Evolutionary conservation across 805 yeast species (phyloP), one percentile per base, ranked within the genome.

Genomic region (Yueomyces sp.): DNA sequence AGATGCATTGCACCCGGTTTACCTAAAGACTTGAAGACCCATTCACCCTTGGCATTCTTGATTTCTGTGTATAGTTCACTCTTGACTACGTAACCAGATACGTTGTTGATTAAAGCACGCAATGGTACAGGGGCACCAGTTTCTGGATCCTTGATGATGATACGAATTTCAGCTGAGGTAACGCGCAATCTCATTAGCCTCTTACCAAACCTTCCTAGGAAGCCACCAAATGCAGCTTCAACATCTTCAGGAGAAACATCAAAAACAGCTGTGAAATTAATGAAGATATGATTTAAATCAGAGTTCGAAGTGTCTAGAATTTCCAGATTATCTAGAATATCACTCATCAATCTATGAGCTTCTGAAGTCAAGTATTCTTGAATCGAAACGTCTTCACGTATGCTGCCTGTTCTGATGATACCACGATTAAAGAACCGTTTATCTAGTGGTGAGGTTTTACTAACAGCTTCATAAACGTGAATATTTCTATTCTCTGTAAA

Each of bases 401-500:
- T 83, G 45, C 88, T 80, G 47, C 96, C 97, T 33, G 98, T 94
- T 64, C 98, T 79, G 46, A 92, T 86, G 50, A 92, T 85, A 68
- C 97, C 97, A 68, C 99, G 80, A 26, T 95, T 88, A 67, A 94
- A 92, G 72, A 79, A 92, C 64, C 99, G 76, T 73, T 84, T 87
- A 67, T 92, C 99, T 52, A 87, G 76, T 30, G 94, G 77, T 26
- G 96, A 82, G 59, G 84, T 88, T 73, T 90, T 87, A 48, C 96
- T 96, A 49, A 83, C 76, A 38, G 96, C 97, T 69, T 88, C 95
- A 59, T 92, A 92, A 43, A 94, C 96, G 60, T 92, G 98, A 51
- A 92, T 85, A 70, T 90, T 88, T 69, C 97, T 81, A 73, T 92
- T 92, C 65, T 88, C 96, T 46, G 96, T 85, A 70, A 85, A 84